These are phyloP conservation scores for Fraxinus latifolia DNA, from an alignment of 305 asterid genomes.

Conservation along the genomic window DNA sequence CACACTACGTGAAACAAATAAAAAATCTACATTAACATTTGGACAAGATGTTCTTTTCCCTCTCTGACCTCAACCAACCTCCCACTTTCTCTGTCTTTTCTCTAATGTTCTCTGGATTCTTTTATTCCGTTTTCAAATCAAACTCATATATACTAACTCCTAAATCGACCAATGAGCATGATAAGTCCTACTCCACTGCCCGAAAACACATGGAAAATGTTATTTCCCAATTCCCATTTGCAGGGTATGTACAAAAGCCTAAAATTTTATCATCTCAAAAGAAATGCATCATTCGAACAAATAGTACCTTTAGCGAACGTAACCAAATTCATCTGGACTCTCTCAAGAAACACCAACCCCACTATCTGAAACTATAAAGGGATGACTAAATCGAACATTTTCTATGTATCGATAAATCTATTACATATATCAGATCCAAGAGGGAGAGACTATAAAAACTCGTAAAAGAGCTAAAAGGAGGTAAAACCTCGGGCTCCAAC, in stretches of 20 bases:
- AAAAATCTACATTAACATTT: background rate
- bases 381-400: background rate
- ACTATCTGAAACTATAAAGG: background rate
- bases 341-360: background rate
- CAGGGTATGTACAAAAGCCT: background rate
- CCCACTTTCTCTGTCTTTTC: background rate
- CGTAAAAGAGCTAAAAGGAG: background rate
- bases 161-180: background rate
- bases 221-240: background rate
- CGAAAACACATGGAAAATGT: background rate
- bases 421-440: constrained; percentile 33
- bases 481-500: constrained; percentile 67
- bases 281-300: background rate
- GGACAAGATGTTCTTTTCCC: background rate
- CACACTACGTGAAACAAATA: background rate
- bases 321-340: background rate
- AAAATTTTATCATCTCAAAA: background rate
- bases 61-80: background rate
- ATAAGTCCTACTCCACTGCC: background rate
- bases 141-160: background rate
- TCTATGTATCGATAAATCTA: background rate
- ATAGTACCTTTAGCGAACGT: background rate
- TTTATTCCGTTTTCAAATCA: background rate
- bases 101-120: background rate
- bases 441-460: constrained; percentile 1